A percentile compares a stretch with the other conserved stretches of the same genome.
These are phyloP conservation scores for Phialophora expanda DNA, from an alignment of 2,329 filamentous ascomycete species.

Conservation along the genomic window DNA sequence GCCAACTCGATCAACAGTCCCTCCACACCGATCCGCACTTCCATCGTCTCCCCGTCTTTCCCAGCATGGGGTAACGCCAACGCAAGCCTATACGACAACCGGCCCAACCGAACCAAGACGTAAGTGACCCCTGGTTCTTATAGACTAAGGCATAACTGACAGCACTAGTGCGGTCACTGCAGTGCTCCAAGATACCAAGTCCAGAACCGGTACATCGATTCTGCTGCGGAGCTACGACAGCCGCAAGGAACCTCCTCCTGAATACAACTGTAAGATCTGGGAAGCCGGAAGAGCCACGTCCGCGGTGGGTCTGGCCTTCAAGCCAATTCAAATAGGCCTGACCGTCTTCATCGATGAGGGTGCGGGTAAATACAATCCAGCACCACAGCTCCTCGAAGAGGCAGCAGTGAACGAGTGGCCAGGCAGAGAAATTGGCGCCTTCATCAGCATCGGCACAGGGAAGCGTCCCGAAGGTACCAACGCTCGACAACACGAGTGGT, in stretches of 20 bases:
- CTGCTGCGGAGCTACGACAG: constrained; percentile 94
- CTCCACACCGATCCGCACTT: constrained; percentile 26
- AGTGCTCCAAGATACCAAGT: constrained; percentile 78
- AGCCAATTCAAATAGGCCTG: constrained; percentile 91
- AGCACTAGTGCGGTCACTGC: constrained; percentile 78
- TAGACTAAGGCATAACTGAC: constrained; percentile 22
- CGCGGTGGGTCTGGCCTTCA: constrained; percentile 90
- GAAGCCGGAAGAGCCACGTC: constrained; percentile 94
- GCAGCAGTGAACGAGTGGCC: constrained; percentile 96
- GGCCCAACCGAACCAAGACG: constrained; percentile 89
- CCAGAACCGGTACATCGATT: constrained; percentile 68
- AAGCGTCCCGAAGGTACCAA: constrained; percentile 77
- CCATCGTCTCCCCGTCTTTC: constrained; percentile 34
- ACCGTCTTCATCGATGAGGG: constrained; percentile 94
- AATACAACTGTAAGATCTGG: constrained; percentile 96
- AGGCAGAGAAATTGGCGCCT: constrained; percentile 86
- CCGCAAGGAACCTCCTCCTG: constrained; percentile 83
- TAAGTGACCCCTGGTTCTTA: constrained; percentile 55
- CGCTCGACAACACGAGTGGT: constrained; percentile 76
- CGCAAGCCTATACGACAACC: constrained; percentile 82
- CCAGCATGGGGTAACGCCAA: constrained; percentile 77
- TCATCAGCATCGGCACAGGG: constrained; percentile 92
- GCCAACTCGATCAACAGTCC: constrained; percentile 81
- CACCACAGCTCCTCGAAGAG: constrained; percentile 84
- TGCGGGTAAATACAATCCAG: constrained; percentile 86